Percentiles rank a stretch among this genome's conserved stretches.
Conservation (phyloP, 306 rosid species). For the Biancaea sappan region DNA sequence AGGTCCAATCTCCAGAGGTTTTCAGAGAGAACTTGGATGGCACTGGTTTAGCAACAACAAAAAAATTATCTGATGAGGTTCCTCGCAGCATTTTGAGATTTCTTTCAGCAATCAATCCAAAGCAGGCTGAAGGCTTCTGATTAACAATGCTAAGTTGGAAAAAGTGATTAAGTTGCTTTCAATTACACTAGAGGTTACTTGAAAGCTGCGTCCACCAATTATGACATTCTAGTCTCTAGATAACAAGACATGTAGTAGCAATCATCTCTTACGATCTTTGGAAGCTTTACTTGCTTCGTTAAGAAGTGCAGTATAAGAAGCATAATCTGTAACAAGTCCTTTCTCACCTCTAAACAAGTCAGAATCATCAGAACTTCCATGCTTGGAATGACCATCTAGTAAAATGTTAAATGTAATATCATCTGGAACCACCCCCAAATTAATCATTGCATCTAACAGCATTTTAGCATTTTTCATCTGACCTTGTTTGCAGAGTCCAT, state of each 20-base stretch:
- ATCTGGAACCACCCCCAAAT: constrained; percentile 77
- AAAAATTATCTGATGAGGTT: background rate
- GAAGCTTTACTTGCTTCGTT: constrained; percentile 44
- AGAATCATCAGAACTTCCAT: constrained; percentile 48
- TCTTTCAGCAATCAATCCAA: background rate
- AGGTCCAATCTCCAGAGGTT: constrained; percentile 7
- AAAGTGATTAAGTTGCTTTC: background rate
- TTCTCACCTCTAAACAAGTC: constrained; percentile 56
- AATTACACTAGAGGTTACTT: background rate
- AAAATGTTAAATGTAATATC: constrained; percentile 85
- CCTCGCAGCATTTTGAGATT: background rate
- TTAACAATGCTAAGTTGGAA: background rate
- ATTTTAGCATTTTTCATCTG: constrained; percentile 90
- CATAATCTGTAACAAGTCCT: constrained; percentile 77
- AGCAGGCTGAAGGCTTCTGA: background rate
- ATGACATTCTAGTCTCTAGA: background rate
- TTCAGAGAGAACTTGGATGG: constrained; percentile 6
- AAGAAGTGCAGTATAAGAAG: constrained; percentile 66
- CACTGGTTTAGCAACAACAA: background rate
- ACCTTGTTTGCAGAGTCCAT: constrained; percentile 85
- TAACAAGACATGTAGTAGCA: constrained; percentile 1
- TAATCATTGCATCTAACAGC: constrained; percentile 87
- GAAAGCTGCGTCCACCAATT: constrained; percentile 16
- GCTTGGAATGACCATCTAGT: constrained; percentile 84
- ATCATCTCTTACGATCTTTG: constrained; percentile 59